Base-by-base conservation (phyloP, 768 basidiomycete species). In the Lactifluus volemus region DNA sequence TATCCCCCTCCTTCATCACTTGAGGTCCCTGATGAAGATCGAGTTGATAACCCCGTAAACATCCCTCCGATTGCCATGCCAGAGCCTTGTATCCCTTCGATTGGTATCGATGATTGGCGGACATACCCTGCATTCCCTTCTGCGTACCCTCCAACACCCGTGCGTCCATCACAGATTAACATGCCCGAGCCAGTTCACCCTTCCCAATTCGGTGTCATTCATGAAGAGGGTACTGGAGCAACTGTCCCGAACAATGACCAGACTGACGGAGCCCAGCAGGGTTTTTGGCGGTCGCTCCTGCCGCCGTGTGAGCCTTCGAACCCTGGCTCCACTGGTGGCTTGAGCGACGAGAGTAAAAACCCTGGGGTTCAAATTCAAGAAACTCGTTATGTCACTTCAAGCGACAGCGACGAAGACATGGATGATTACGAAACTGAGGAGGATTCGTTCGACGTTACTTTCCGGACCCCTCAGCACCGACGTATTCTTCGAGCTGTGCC, bases 121-220 rank as follows among this genome's bases (percentile, higher is more conserved):
- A 75, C 81, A 68, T 90, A 89, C 65, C 87, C 87, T 12, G 76
- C 84, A 17, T 85, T 89, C 55, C 88, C 88, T 34, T 83, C 88
- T 5, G 88, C 88, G 38, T 90, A 90, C 67, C 88, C 87, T 9
- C 77, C 85, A 0, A 88, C 85, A 14, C 87, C 86, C 11, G 65
- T 82, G n/a, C 73, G 74, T 21, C 70, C 72, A 17, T 70, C 76
- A 30, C 59, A 56, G 12, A 25, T 64, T 34, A 45, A 47, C 14
- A 60, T 61, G 55, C 55, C 63, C 5, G 59, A 57, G 47, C 63
- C 59, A 34, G 45, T 56, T 67, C 75, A 59, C 14, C 55, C 63
- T 30, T 58, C 58, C 15, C 60, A 59, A 36, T 63, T 63, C 52
- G 12, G 32, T 19, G 34, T 49, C n/a, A 55, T 67, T 9, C 59